Evolutionary conservation across 2,329 filamentous ascomycete genomes (phyloP).

Genomic region (Calonectria leucothoes): DNA sequence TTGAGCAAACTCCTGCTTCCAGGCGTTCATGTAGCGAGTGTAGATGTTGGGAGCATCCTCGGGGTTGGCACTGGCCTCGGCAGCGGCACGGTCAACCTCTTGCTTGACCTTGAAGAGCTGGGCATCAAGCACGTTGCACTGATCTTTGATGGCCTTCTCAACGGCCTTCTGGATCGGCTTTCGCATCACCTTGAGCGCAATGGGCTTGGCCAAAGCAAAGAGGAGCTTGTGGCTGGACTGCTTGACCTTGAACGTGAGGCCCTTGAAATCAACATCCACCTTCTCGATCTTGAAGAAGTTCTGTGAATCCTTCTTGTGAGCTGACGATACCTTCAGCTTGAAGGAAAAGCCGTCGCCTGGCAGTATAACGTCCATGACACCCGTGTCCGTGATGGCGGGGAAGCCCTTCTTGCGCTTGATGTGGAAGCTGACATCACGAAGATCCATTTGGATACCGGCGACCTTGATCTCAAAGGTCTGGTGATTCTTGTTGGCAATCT

Average conservation of each 20-base stretch:
- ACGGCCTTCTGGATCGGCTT: slow-evolving; percentile 88
- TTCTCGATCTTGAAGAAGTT: slow-evolving; percentile 97
- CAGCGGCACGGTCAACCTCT: slow-evolving; percentile 80
- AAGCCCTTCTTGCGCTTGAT: slow-evolving; percentile 96
- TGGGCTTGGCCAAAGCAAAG: slow-evolving; percentile 86
- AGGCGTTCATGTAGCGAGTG: slow-evolving; percentile 81
- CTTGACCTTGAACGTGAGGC: slow-evolving; percentile 89
- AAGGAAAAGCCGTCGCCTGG: slow-evolving; percentile 91
- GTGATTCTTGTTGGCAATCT: slow-evolving; percentile 81
- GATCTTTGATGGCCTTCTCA: slow-evolving; percentile 89
- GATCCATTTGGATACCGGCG: slow-evolving; percentile 91
- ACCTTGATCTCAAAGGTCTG: slow-evolving; percentile 87
- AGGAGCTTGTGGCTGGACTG: slow-evolving; percentile 95
- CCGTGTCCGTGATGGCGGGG: slow-evolving; percentile 86
- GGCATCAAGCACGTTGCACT: slow-evolving; percentile 79
- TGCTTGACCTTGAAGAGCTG: slow-evolving; percentile 81
- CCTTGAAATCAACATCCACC: slow-evolving; percentile 83
- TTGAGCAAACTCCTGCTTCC: slow-evolving; percentile 78
- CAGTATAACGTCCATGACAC: slow-evolving; percentile 89
- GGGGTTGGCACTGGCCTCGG: slow-evolving; percentile 69
- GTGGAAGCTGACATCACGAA: slow-evolving; percentile 92
- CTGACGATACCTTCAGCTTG: slow-evolving; percentile 88
- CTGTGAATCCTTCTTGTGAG: slow-evolving; percentile 78
- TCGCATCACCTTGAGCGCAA: slow-evolving; percentile 85
- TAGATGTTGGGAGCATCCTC: slow-evolving; percentile 86